Evolutionary conservation across 2,329 filamentous ascomycete genomes (phyloP), one percentile per base, ranked within the genome.

Genomic region (Aureobasidium sp.): DNA sequence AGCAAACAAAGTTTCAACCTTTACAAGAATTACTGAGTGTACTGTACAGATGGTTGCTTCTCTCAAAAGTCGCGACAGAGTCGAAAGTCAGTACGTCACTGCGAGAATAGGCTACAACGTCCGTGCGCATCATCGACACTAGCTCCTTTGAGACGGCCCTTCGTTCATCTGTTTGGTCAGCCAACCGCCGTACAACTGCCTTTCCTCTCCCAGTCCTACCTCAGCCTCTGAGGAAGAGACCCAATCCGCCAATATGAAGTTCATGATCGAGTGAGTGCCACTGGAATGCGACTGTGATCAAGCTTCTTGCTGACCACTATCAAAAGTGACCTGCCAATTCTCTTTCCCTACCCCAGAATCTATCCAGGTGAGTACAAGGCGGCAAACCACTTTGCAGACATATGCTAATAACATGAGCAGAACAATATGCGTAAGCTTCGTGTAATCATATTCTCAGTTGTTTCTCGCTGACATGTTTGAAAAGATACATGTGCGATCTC

Each of bases 401-500:
- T 25, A 37, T 58, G 57, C 45, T 55, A 45, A 71, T 64, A 70
- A 61, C 53, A 48, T 31, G 7, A 14, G 27, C 59, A 59, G 86
- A 88, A 74, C 85, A 88, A 79, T 87, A 87, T 86, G 84, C 83
- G 73, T 84, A 73, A 64, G 73, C 71, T 25, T 20, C 9, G 8
- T 11, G 3, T 12, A 34, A 12, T 11, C 31, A 3, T 3, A 1
- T 11, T 12, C 3, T 34, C 31, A 34, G 9, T 31, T 34, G 31
- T 34, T 12, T 1, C 20, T 44, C 8, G 15, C 49, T 55, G 36
- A 55, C 34, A 36, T 39, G 51, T 52, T 27, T 6, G 20, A 34
- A 48, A 58, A 81, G 79, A 66, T 88, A 92, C 78, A 92, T 92
- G 89, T 90, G 87, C 73, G 89, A 91, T 79, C 84, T 92, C 75